phyloP scores from a whole-genome alignment of 176 grass and related monocot species.

The Guadua angustifolia region DNA sequence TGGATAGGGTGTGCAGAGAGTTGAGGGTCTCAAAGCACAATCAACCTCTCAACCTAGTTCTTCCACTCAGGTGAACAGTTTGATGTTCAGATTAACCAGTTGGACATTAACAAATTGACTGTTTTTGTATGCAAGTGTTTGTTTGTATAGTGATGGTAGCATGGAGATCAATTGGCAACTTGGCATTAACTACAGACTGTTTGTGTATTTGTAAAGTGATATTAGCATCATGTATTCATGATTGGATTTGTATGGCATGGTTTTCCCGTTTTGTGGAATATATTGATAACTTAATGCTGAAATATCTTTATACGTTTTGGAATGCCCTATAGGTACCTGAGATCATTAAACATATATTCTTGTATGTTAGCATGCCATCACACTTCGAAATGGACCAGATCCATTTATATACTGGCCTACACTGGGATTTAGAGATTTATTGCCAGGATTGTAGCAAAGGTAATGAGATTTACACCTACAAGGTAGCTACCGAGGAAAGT shows the following conservation, averaged over 20 bases:
- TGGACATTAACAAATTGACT: constrained; percentile 34
- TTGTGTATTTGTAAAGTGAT: constrained; percentile 11
- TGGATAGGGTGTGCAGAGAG: constrained; percentile 73
- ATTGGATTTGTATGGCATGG: constrained; percentile 18
- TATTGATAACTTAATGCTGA: constrained; percentile 3
- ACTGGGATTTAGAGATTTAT: not conserved
- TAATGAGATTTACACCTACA: not conserved
- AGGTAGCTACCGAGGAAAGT: not conserved
- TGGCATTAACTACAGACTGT: not conserved
- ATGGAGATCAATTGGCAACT: constrained; percentile 17
- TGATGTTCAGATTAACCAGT: constrained; percentile 22
- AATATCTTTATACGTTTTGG: constrained; percentile 2
- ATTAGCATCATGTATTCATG: not conserved
- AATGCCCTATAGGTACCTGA: constrained; percentile 4
- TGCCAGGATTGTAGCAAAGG: not conserved
- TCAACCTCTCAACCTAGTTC: constrained; percentile 40
- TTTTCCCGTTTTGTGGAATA: constrained; percentile 28
- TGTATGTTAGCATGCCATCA: not conserved
- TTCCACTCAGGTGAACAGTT: constrained; percentile 47
- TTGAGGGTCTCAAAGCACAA: constrained; percentile 50
- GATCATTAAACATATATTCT: not conserved
- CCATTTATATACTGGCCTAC: not conserved
- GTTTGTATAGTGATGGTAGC: constrained; percentile 22
- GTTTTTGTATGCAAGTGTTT: constrained; percentile 14
- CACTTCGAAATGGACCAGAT: not conserved